Evolutionary conservation across 257 asterid species (phyloP), one percentile per base, ranked within the genome.

Genomic region (Misopates orontium): DNA sequence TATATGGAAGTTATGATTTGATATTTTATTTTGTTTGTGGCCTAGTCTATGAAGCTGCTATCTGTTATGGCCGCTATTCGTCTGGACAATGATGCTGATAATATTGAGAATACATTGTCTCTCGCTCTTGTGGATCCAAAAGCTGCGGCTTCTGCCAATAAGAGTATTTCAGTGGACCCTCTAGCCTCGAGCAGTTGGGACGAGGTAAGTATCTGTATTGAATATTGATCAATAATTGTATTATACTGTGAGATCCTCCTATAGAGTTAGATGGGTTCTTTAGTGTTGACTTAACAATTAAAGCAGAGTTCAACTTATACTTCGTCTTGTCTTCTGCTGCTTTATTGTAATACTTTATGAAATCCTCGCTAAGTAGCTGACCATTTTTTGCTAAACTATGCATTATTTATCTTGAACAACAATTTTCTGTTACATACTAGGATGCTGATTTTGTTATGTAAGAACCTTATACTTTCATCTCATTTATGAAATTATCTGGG

Each of bases 111-210:
- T 73, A 79, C 86, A 55, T 82, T 91, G 63, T 17, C 83, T 63
- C 84, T 91, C 66, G 91, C 95, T 66, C 85, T 91, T 59, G 77
- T 85, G 80, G 95, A 86, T 71, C 80, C 87, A 20, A 83, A 78
- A 76, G 67, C 85, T 64, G 73, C 80, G 53, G 69, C 82, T 54
- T 73, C 94, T 64, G 70, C 83, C 67, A 84, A 74, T 61, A 88
- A 68, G 74, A 78, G 87, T 77, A 49, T 69, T 66, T 75, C 87
- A 56, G 47, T 73, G 56, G 98, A 91, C 67, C 83, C 91, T 72
- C 96, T 91, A 50, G 96, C 98, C 62, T 86, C 96, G 22, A 91
- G 94, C 85, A 82, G 84, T 70, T 91, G 98, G 98, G 88, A 86
- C 53, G 80, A 82, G 94, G 98, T 91, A 81, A 47, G 66, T 67